Evolutionary conservation across 495 filamentous ascomycete genomes (phyloP).

Genomic region (Trichoderma reesei): DNA sequence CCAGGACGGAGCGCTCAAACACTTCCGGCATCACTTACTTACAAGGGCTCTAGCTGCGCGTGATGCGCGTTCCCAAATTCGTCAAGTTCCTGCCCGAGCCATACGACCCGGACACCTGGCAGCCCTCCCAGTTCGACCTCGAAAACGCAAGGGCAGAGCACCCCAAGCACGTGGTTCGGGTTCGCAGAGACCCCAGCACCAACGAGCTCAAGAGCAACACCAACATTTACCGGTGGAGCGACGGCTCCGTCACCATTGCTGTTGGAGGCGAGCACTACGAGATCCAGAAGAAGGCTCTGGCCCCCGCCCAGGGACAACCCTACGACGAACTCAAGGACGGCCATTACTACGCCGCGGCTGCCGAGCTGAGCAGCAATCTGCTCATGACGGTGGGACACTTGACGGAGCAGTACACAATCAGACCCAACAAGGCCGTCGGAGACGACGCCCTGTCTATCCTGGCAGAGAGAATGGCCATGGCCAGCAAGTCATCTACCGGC

Average conservation of each 20-base stretch:
- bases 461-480: conserved; percentile 57
- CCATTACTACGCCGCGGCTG: conserved; percentile 73
- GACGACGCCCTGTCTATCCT: conserved; percentile 72
- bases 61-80: conserved; percentile 70
- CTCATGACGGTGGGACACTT: conserved; percentile 73
- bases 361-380: conserved; percentile 56
- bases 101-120: conserved; percentile 64
- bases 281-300: conserved; percentile 64
- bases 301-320: conserved; percentile 46
- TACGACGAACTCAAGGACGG: conserved; percentile 65
- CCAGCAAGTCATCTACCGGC: conserved; percentile 36
- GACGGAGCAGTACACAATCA: conserved; percentile 63
- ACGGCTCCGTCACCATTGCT: conserved; percentile 71
- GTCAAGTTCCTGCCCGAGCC: conserved; percentile 64
- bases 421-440: conserved; percentile 56
- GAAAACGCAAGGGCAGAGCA: conserved; percentile 30
- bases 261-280: conserved; percentile 70
- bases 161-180: conserved; percentile 30
- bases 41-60: conserved; percentile 49
- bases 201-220: conserved; percentile 62
- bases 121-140: conserved; percentile 37
- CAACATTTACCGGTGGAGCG: conserved; percentile 69
- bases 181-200: conserved; percentile 30
- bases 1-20: too few relatives aligned
- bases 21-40: background rate